A percentile compares a stretch with the other conserved stretches of the same genome.
These are phyloP conservation scores for Metschnikowia chrysomelidarum DNA, from an alignment of 805 yeast genomes.

Conservation along the genomic window DNA sequence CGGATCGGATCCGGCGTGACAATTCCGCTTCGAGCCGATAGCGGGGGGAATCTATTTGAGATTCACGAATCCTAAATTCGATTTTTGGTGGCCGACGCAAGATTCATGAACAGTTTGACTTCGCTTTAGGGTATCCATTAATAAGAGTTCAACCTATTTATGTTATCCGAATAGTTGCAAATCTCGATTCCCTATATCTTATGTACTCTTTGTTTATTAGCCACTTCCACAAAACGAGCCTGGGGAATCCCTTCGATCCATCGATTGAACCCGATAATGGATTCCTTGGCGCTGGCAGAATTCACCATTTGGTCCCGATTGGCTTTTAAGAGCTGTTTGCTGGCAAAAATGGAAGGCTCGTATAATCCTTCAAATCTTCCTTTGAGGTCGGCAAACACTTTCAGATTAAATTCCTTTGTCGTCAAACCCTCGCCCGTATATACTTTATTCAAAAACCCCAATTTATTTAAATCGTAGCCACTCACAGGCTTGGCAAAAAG, in stretches of 20 bases:
- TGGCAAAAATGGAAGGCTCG: constrained; percentile 42
- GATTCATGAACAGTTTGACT: too few species aligned
- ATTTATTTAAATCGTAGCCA: constrained; percentile 52
- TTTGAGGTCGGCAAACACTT: constrained; percentile 34
- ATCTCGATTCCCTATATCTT: constrained; percentile 45
- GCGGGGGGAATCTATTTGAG: too few species aligned
- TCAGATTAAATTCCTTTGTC: constrained; percentile 44
- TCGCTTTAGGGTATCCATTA: too few species aligned
- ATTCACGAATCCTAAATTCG: too few species aligned
- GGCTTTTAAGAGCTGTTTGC: constrained; percentile 44
- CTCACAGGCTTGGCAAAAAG: constrained; percentile 64
- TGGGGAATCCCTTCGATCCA: constrained; percentile 80
- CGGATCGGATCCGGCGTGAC: too few species aligned
- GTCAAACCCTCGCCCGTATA: constrained; percentile 38
- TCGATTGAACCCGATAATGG: constrained; percentile 61
- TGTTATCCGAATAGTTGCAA: too few species aligned
- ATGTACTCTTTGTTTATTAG: constrained; percentile 55
- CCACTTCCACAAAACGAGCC: constrained; percentile 54
- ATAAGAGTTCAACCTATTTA: too few species aligned
- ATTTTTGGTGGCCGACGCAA: too few species aligned
- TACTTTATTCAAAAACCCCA: constrained; percentile 63
- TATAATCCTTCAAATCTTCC: constrained; percentile 43
- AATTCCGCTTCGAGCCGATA: too few species aligned
- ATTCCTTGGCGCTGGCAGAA: constrained; percentile 62
- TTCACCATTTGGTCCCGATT: constrained; percentile 41